Percentiles rank a stretch among this genome's conserved stretches.
Conservation (phyloP, 2,329 filamentous ascomycete genomes). For the Pseudocercospora eumusae region DNA sequence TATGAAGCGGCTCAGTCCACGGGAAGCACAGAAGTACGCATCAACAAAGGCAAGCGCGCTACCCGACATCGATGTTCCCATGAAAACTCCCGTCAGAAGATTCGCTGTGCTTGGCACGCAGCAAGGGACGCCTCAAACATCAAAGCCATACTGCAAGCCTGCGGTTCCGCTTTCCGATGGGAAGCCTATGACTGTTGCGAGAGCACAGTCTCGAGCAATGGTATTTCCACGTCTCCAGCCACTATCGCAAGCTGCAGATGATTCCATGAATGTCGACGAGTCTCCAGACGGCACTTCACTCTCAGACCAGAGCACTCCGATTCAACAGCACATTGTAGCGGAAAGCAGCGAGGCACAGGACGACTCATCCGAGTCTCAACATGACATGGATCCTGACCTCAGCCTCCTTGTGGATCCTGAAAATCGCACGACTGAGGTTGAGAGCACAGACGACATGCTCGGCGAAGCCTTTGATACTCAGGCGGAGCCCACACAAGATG, state of each 20-base stretch:
- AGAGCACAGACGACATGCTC: constrained; percentile 8
- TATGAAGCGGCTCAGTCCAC: constrained; percentile 34
- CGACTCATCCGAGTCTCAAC: constrained; percentile 5
- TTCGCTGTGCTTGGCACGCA: constrained; percentile 25
- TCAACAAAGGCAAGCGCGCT: constrained; percentile 23
- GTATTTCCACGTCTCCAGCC: constrained; percentile 31
- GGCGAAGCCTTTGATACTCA: neutral
- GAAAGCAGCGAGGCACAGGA: neutral
- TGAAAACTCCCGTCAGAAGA: constrained; percentile 30
- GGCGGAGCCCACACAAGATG: neutral
- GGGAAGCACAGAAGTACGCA: constrained; percentile 21
- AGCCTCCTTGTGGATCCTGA: constrained; percentile 16
- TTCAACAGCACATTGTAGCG: constrained; percentile 7
- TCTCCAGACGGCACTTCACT: neutral
- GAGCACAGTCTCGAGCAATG: constrained; percentile 29
- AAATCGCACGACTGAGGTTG: neutral
- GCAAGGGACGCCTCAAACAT: constrained; percentile 34
- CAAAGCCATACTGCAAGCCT: constrained; percentile 29
- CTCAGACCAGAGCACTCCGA: constrained; percentile 8
- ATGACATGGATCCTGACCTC: constrained; percentile 12
- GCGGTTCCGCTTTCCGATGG: constrained; percentile 24
- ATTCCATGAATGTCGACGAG: constrained; percentile 10
- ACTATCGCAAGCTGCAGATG: constrained; percentile 16
- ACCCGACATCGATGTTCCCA: constrained; percentile 17
- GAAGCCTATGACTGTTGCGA: constrained; percentile 32